phyloP scores from a whole-genome alignment of 1,284 basidiomycete genomes.

The Austroboletus rostrupii region DNA sequence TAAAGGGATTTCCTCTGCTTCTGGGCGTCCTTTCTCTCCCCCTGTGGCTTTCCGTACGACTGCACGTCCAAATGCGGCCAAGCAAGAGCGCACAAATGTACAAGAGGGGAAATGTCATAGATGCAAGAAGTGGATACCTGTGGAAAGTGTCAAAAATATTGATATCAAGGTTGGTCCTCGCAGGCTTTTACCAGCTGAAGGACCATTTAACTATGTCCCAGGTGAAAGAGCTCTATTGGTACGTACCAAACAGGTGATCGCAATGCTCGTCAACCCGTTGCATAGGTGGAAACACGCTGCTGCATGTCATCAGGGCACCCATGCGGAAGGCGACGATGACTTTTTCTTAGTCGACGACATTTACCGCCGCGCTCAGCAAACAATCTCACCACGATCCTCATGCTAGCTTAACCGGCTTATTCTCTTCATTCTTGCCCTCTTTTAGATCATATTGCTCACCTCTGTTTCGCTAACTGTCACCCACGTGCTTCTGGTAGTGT shows the following conservation, averaged over 20 bases:
- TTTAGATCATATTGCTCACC: constrained; percentile 13
- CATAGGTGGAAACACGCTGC: constrained; percentile 82
- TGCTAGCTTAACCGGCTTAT: not conserved
- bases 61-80: constrained; percentile 42
- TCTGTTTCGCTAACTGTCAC: constrained; percentile 13
- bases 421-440: constrained; percentile 4
- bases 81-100: constrained; percentile 55
- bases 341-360: constrained; percentile 44
- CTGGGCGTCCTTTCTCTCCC: constrained; percentile 70
- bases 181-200: not conserved
- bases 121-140: constrained; percentile 64
- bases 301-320: constrained; percentile 58
- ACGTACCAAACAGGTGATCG: constrained; percentile 18
- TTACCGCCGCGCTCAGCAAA: constrained; percentile 15
- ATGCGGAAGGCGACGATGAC: constrained; percentile 51
- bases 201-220: constrained; percentile 22
- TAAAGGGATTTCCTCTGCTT: constrained; percentile 57
- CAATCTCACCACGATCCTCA: not conserved
- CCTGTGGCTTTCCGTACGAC: constrained; percentile 58
- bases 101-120: constrained; percentile 73
- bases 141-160: constrained; percentile 69
- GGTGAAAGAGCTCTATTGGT: constrained; percentile 76
- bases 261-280: constrained; percentile 6
- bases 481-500: constrained; percentile 2
- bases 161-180: constrained; percentile 54